Evolutionary conservation across 805 yeast genomes (phyloP).

Genomic region (Kodamaea lidongshanica): DNA sequence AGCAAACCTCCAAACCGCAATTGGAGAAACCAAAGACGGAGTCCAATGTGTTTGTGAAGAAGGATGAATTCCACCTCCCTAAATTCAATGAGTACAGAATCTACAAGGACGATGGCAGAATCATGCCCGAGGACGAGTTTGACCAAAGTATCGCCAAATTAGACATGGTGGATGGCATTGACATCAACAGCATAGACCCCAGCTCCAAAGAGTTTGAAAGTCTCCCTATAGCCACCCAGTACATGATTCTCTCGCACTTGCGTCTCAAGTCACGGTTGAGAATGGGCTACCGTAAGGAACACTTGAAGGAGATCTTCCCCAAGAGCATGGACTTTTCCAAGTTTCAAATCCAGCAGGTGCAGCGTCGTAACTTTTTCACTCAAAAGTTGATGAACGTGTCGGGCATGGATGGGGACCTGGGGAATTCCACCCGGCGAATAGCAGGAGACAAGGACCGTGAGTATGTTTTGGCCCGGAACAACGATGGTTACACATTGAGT

Average conservation of each 20-base stretch:
- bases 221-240: slow-evolving; percentile 81
- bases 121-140: slow-evolving; percentile 69
- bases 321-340: slow-evolving; percentile 83
- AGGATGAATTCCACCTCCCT: slow-evolving; percentile 87
- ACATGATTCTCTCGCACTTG: slow-evolving; percentile 77
- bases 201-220: slow-evolving; percentile 67
- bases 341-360: slow-evolving; percentile 90
- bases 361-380: slow-evolving; percentile 83
- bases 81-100: slow-evolving; percentile 51
- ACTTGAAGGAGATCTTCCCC: slow-evolving; percentile 74
- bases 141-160: slow-evolving; percentile 39
- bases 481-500: slow-evolving; percentile 79
- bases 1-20: slow-evolving; percentile 27
- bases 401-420: slow-evolving; percentile 60
- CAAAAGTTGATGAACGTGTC: slow-evolving; percentile 78
- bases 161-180: slow-evolving; percentile 60
- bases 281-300: slow-evolving; percentile 93
- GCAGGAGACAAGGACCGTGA: slow-evolving; percentile 78
- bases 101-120: slow-evolving; percentile 57
- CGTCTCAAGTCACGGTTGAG: slow-evolving; percentile 81
- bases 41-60: slow-evolving; percentile 34
- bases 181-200: slow-evolving; percentile 74
- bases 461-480: slow-evolving; percentile 68
- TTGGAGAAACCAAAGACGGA: background rate
- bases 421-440: slow-evolving; percentile 50